phyloP scores from a whole-genome alignment of 2,329 filamentous ascomycete genomes.

The Xylariaceae sp. region DNA sequence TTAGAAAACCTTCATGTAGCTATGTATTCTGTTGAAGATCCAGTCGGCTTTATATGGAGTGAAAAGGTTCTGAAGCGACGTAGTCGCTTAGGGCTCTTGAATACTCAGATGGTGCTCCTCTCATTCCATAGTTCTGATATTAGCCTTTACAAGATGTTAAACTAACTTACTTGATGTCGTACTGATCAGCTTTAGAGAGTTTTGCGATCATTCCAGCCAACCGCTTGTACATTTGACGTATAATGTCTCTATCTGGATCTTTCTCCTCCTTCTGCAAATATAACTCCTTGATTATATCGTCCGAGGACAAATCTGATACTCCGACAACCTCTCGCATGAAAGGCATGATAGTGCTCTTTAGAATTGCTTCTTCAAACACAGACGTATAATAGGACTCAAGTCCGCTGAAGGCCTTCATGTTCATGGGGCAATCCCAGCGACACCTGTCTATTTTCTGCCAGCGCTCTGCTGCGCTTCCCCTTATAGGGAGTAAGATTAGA shows the following conservation, averaged over 20 bases:
- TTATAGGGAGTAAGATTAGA: not conserved
- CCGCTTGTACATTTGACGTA: constrained; percentile 1
- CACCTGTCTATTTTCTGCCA: constrained; percentile 3
- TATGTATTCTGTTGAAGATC: too few species aligned
- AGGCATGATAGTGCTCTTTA: not conserved
- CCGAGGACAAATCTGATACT: not conserved
- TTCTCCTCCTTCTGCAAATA: not conserved
- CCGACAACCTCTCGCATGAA: constrained; percentile 2
- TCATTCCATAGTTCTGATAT: too few species aligned
- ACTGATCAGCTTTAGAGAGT: too few species aligned
- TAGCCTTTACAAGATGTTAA: not conserved
- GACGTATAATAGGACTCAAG: not conserved
- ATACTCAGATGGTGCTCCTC: too few species aligned
- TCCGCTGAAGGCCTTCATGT: constrained; percentile 8
- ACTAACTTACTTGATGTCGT: constrained; percentile 12
- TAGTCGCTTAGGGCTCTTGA: too few species aligned
- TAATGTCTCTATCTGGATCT: not conserved
- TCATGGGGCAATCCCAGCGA: constrained; percentile 5
- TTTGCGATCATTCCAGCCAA: too few species aligned
- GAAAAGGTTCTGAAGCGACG: too few species aligned
- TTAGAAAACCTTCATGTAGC: too few species aligned
- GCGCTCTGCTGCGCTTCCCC: not conserved
- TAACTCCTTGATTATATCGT: constrained; percentile 10
- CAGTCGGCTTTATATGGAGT: too few species aligned
- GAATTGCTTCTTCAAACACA: not conserved